Conservation (phyloP, 805 yeast genomes). For the Myxozyma mucilagina region DNA sequence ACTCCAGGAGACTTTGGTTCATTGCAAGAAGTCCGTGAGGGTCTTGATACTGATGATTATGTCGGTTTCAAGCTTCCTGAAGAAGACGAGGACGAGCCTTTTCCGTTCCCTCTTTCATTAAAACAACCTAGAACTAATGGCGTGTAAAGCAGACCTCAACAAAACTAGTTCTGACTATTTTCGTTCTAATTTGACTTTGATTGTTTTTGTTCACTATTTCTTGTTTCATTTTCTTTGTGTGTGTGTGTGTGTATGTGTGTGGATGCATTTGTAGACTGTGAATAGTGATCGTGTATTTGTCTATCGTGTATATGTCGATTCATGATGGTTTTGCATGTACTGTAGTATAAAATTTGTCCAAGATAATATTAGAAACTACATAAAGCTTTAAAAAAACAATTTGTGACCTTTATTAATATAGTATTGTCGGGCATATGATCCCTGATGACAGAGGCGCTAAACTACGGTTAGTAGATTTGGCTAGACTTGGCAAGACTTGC, state of each 20-base stretch:
- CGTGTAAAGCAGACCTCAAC: not conserved
- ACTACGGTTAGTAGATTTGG: too few species aligned
- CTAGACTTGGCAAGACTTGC: too few species aligned
- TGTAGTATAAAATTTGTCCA: not conserved
- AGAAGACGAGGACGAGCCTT: constrained; percentile 40
- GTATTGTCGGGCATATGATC: too few species aligned
- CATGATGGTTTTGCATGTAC: not conserved
- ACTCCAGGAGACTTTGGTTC: constrained; percentile 99
- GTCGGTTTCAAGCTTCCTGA: constrained; percentile 47
- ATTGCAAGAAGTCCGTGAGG: constrained; percentile 81
- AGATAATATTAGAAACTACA: not conserved
- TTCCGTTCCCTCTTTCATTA: constrained; percentile 34
- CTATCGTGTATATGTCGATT: not conserved
- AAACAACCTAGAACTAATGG: constrained; percentile 14
- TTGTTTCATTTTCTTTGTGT: not conserved
- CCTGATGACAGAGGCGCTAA: too few species aligned
- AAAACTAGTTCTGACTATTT: not conserved
- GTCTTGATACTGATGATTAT: constrained; percentile 73
- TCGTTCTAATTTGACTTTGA: not conserved
- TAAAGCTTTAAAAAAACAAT: not conserved
- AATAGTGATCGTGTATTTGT: not conserved
- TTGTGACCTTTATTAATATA: too few species aligned
- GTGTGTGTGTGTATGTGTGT: not conserved
- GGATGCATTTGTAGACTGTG: not conserved
- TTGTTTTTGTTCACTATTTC: not conserved